phyloP scores from a whole-genome alignment of 2,329 filamentous ascomycete genomes.

The Paraphoma chrysanthemicola region DNA sequence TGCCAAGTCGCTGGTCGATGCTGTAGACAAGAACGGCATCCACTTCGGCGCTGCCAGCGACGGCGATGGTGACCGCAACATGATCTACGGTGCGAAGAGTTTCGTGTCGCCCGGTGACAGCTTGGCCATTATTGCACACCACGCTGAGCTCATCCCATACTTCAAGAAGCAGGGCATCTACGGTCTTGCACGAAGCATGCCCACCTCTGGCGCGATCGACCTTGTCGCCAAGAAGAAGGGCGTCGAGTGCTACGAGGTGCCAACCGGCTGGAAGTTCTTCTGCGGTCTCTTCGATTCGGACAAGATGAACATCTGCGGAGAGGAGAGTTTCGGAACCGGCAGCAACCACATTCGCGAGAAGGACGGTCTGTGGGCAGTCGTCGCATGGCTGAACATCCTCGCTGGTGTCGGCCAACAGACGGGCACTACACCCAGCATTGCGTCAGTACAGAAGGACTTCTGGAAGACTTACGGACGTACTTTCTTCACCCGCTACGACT shows the following conservation, averaged over 20 bases:
- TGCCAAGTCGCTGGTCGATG: constrained; percentile 91
- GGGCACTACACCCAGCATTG: constrained; percentile 85
- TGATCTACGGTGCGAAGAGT: constrained; percentile 97
- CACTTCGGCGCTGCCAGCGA: constrained; percentile 97
- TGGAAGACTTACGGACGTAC: constrained; percentile 96
- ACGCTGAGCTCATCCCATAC: constrained; percentile 95
- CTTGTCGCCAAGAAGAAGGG: constrained; percentile 95
- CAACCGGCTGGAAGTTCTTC: constrained; percentile 98
- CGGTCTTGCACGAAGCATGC: constrained; percentile 96
- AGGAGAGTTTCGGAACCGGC: constrained; percentile 97
- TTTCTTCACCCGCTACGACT: constrained; percentile 99
- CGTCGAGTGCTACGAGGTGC: constrained; percentile 92
- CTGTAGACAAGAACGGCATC: constrained; percentile 87
- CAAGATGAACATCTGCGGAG: constrained; percentile 99
- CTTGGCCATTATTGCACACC: constrained; percentile 96
- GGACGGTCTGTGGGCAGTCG: constrained; percentile 96
- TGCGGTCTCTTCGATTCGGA: constrained; percentile 96
- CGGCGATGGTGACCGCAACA: constrained; percentile 98
- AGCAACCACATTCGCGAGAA: constrained; percentile 99
- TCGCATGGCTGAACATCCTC: constrained; percentile 99
- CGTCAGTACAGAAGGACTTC: constrained; percentile 95
- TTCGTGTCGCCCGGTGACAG: constrained; percentile 98
- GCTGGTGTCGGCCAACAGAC: constrained; percentile 88
- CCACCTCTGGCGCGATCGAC: constrained; percentile 93
- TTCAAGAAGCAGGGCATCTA: constrained; percentile 98